phyloP scores from a whole-genome alignment of 768 basidiomycete genomes.

The Leccinum boreale region DNA sequence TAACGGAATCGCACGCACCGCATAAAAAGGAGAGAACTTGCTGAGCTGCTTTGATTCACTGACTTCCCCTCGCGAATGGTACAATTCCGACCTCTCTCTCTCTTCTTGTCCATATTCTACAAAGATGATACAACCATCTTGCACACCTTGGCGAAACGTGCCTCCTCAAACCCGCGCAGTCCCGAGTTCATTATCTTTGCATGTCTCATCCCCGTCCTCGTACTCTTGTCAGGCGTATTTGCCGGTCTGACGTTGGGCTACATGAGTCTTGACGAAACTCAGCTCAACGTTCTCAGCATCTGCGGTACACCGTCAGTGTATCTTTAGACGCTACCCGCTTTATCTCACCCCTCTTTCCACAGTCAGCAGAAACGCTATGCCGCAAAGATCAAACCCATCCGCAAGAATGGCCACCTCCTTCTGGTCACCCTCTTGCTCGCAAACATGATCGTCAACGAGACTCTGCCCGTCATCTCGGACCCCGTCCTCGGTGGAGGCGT shows the following conservation, averaged over 20 bases:
- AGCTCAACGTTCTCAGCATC: constrained; percentile 82
- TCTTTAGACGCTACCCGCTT: neutral
- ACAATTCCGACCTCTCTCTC: constrained; percentile 37
- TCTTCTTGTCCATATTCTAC: constrained; percentile 38
- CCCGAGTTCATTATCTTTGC: constrained; percentile 39
- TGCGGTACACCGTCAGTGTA: constrained; percentile 73
- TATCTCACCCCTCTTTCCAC: constrained; percentile 2
- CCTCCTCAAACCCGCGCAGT: constrained; percentile 15
- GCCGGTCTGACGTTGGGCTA: constrained; percentile 91
- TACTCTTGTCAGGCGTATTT: constrained; percentile 80
- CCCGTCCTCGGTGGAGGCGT: constrained; percentile 76
- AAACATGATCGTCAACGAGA: constrained; percentile 92
- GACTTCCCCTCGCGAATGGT: constrained; percentile 34
- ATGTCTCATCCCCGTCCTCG: constrained; percentile 78
- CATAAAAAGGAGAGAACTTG: neutral
- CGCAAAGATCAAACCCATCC: constrained; percentile 81
- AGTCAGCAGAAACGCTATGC: constrained; percentile 81
- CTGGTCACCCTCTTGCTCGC: constrained; percentile 80
- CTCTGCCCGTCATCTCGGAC: constrained; percentile 80
- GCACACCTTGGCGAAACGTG: constrained; percentile 33
- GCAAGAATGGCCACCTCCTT: constrained; percentile 77
- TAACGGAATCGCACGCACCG: neutral
- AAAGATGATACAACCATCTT: constrained; percentile 10
- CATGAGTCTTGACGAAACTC: constrained; percentile 91
- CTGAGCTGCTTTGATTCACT: neutral